These are phyloP conservation scores for Cryphonectria japonica DNA, from an alignment of 2,329 filamentous ascomycete species.

Conservation along the genomic window DNA sequence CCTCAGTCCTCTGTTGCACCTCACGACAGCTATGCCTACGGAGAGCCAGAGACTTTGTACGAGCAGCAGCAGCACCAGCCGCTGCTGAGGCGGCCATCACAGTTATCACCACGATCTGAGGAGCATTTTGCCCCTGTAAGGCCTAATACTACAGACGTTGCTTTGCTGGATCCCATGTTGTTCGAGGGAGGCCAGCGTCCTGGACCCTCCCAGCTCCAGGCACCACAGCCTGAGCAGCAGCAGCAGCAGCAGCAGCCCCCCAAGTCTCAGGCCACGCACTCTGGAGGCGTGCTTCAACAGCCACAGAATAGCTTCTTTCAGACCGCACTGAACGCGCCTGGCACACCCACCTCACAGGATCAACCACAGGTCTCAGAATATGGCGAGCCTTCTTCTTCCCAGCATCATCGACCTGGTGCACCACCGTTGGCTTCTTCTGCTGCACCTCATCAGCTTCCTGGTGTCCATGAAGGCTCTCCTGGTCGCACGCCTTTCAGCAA, in stretches of 20 bases:
- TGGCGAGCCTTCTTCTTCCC: constrained; percentile 17
- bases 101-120: constrained; percentile 19
- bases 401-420: constrained; percentile 17
- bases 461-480: constrained; percentile 20
- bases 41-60: constrained; percentile 19
- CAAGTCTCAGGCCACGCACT: constrained; percentile 26
- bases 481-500: constrained; percentile 29
- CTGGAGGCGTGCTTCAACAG: constrained; percentile 19
- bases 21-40: constrained; percentile 20
- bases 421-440: constrained; percentile 9
- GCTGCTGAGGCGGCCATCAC: constrained; percentile 17
- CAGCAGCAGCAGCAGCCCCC: constrained; percentile 5
- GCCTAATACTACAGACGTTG: constrained; percentile 28
- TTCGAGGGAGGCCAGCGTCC: constrained; percentile 26
- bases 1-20: neutral
- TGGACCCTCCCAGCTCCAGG: constrained; percentile 20
- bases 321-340: constrained; percentile 28
- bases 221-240: constrained; percentile 16
- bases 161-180: constrained; percentile 22
- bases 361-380: constrained; percentile 16
- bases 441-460: constrained; percentile 8
- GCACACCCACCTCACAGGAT: constrained; percentile 16
- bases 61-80: constrained; percentile 13
- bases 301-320: constrained; percentile 29
- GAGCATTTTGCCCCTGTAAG: constrained; percentile 23